Evolutionary conservation across 2,329 filamentous ascomycete species (phyloP), one percentile per base, ranked within the genome.

Genomic region (Fusarium sp.): DNA sequence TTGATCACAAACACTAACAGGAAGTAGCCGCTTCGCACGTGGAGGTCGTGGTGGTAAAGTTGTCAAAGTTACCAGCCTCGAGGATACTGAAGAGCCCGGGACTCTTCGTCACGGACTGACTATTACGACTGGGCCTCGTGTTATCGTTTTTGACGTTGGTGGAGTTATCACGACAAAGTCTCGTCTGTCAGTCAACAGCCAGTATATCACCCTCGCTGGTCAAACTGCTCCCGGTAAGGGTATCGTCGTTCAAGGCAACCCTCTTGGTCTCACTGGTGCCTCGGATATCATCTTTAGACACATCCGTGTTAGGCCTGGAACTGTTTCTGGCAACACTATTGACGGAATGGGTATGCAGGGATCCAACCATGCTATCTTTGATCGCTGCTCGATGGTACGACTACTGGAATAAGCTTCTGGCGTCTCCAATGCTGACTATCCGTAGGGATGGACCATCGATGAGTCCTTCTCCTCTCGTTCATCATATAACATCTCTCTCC

Each of bases 171-270:
- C 76, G 11, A 79, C 79, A 44, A 75, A 67, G 15, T 74, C 76
- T 2, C 75, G 79, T 17, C 69, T 81, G 6, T 74, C 79, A 1
- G 74, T 81, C 23, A 77, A 75, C n/a, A 55, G 58, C 13, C 77
- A 79, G 41, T 76, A 77, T 29, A 70, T 80, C 19, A 77, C 74
- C 1, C 77, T 82, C 41, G 74, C 80, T 0, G 79, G 79, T 7
- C 79, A 81, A 61, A 81, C 79, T 0, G 79, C 79, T 4, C 79
- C 79, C 0, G 77, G 78, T 1, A 78, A 77, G 33, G 77, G 78
- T 13, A 76, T 68, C 21, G 66, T 62, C 5, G 52, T 75, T 25
- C 71, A 72, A 41, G 73, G 73, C 1, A 60, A 63, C 39, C 73
- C 73, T 0, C 36, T 75, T 3, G 72, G 72, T 8, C 65, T 75